These are phyloP conservation scores for Solanum chmielewskii DNA, from an alignment of 257 asterid species.

Conservation along the genomic window DNA sequence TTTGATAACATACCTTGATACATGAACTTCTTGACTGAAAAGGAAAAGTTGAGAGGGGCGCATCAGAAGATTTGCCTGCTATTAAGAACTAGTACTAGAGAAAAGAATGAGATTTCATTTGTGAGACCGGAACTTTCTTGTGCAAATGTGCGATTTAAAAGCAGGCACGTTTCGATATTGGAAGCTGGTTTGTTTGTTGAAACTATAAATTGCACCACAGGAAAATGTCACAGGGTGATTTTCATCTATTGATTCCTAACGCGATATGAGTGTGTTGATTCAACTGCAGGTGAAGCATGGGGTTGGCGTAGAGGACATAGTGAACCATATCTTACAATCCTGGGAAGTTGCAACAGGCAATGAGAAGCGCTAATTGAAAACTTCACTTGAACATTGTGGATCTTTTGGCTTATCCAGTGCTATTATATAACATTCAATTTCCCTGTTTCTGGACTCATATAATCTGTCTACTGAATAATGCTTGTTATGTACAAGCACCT, in stretches of 20 bases:
- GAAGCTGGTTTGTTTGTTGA: background rate
- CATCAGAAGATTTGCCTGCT: background rate
- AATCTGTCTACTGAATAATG: background rate
- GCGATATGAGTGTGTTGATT: background rate
- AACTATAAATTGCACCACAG: background rate
- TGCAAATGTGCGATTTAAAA: background rate
- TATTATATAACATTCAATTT: background rate
- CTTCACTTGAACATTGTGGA: background rate
- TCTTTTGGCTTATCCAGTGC: background rate
- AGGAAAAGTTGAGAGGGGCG: background rate
- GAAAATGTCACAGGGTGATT: background rate
- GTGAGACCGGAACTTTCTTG: background rate
- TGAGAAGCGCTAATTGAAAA: conserved; percentile 22
- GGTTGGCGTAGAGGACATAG: conserved; percentile 81
- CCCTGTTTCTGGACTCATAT: background rate
- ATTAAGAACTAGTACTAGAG: background rate
- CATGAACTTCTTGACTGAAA: background rate
- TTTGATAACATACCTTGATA: background rate
- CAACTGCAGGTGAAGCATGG: conserved; percentile 79
- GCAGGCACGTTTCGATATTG: no score
- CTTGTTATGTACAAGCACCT: background rate
- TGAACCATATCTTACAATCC: conserved; percentile 46
- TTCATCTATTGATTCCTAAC: background rate
- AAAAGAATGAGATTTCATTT: background rate
- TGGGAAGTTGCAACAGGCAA: conserved; percentile 79